These are phyloP conservation scores for Aspergillus pseudotamarii DNA, from an alignment of 2,329 filamentous ascomycete genomes.

Conservation along the genomic window DNA sequence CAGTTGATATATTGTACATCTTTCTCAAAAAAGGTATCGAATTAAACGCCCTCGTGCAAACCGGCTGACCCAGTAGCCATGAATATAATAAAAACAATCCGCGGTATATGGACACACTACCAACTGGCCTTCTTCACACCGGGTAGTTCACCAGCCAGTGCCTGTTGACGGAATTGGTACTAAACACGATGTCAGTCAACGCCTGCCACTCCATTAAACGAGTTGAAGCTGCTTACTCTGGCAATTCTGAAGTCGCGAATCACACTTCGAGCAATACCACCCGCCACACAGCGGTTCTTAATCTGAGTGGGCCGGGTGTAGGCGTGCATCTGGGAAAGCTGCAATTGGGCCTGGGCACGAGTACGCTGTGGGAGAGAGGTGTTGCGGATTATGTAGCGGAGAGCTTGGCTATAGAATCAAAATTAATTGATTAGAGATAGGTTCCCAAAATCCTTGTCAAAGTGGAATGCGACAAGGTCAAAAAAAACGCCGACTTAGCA, in stretches of 20 bases:
- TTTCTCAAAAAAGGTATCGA: conserved; percentile 10
- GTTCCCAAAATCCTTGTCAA: background rate
- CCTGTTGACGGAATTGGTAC: conserved; percentile 93
- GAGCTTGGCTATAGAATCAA: conserved; percentile 70
- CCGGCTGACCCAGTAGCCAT: conserved; percentile 23
- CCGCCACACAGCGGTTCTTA: conserved; percentile 87
- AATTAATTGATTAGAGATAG: conserved; percentile 4
- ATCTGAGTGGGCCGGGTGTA: conserved; percentile 95
- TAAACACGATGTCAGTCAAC: conserved; percentile 44
- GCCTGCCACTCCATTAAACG: background rate
- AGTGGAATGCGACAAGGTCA: conserved; percentile 1
- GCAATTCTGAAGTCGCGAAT: conserved; percentile 90
- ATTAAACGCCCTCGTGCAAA: conserved; percentile 32
- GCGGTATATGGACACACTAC: conserved; percentile 55
- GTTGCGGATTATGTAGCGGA: conserved; percentile 92
- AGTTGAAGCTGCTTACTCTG: conserved; percentile 65
- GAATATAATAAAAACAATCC: conserved; percentile 10
- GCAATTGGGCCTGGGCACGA: conserved; percentile 88
- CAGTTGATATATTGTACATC: conserved; percentile 19
- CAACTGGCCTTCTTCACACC: conserved; percentile 96
- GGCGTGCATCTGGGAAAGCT: conserved; percentile 92
- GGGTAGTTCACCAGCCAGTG: conserved; percentile 79
- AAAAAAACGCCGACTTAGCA: conserved; percentile 9
- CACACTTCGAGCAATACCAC: conserved; percentile 88
- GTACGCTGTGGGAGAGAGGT: conserved; percentile 78